A percentile compares a stretch with the other conserved stretches of the same genome.
Conservation (phyloP, 768 basidiomycete species). For the Lentinula edodes region DNA sequence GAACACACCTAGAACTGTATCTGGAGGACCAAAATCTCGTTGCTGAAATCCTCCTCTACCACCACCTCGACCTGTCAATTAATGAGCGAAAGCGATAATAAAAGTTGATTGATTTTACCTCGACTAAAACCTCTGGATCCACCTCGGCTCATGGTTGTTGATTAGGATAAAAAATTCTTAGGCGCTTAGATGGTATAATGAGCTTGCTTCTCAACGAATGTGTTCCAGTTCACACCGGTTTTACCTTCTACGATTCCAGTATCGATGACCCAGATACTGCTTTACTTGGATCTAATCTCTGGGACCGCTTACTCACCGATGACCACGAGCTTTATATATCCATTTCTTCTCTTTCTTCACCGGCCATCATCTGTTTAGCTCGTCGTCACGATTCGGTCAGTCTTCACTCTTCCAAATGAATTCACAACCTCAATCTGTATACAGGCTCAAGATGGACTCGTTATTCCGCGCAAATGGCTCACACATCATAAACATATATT, state of each 20-base stretch:
- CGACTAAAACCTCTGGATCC: constrained; percentile 48
- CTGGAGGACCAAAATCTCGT: constrained; percentile 74
- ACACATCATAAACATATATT: constrained; percentile 30
- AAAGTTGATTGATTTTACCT: constrained; percentile 30
- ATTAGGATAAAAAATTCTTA: not conserved
- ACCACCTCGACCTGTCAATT: constrained; percentile 46
- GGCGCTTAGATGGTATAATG: constrained; percentile 16
- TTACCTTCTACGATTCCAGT: constrained; percentile 15
- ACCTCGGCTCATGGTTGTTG: constrained; percentile 44
- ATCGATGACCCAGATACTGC: constrained; percentile 17
- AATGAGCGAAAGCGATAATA: constrained; percentile 18
- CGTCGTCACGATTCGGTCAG: constrained; percentile 31
- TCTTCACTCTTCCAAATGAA: not conserved
- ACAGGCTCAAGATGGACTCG: constrained; percentile 18
- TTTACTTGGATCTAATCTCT: constrained; percentile 26
- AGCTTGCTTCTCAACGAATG: constrained; percentile 29
- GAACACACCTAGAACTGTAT: constrained; percentile 63
- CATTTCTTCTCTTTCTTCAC: constrained; percentile 11
- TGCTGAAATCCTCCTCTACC: constrained; percentile 70
- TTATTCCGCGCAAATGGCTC: constrained; percentile 39
- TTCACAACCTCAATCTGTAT: not conserved
- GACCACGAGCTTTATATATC: constrained; percentile 10
- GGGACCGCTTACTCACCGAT: constrained; percentile 15
- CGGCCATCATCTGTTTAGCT: constrained; percentile 29
- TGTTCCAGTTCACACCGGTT: constrained; percentile 19